These are phyloP conservation scores for Sporothrix brasiliensis DNA, from an alignment of 2,329 filamentous ascomycete genomes.

Conservation along the genomic window DNA sequence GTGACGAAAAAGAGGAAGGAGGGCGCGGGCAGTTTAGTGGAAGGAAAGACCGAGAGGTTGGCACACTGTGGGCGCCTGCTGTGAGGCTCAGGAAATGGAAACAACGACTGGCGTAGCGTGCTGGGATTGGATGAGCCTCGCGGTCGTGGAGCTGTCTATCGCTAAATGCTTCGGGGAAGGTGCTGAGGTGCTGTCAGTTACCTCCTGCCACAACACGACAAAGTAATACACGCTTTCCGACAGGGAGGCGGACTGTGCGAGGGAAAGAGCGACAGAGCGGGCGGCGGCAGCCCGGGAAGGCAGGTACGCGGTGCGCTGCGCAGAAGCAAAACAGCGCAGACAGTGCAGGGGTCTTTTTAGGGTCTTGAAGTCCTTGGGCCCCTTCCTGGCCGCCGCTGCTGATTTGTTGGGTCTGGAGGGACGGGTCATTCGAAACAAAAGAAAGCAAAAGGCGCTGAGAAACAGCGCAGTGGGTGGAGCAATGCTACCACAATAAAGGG, in stretches of 20 bases:
- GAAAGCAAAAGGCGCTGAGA: not conserved
- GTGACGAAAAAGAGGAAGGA: not conserved
- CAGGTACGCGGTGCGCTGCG: constrained; percentile 15
- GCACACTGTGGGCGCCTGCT: not conserved
- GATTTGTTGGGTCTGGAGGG: constrained; percentile 15
- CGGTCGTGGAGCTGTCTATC: not conserved
- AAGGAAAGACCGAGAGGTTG: not conserved
- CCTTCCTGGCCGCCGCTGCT: not conserved
- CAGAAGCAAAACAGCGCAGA: constrained; percentile 4
- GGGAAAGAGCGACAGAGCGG: constrained; percentile 25
- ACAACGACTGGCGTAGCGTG: constrained; percentile 7
- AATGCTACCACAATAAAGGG: not conserved
- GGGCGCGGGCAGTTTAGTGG: not conserved
- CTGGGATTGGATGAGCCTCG: constrained; percentile 24
- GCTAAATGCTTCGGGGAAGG: not conserved
- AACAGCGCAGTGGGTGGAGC: constrained; percentile 19
- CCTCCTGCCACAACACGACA: not conserved
- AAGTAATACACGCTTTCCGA: not conserved
- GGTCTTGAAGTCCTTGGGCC: not conserved
- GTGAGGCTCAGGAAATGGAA: constrained; percentile 23
- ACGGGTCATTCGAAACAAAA: constrained; percentile 18
- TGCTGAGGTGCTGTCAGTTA: constrained; percentile 7
- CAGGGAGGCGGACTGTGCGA: not conserved
- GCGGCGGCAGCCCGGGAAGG: constrained; percentile 1
- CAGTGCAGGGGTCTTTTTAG: not conserved